A percentile compares a stretch with the other conserved stretches of the same genome.
Conservation (phyloP, 192 early-diverging fungal genomes). For the Ambispora gerdemannii region DNA sequence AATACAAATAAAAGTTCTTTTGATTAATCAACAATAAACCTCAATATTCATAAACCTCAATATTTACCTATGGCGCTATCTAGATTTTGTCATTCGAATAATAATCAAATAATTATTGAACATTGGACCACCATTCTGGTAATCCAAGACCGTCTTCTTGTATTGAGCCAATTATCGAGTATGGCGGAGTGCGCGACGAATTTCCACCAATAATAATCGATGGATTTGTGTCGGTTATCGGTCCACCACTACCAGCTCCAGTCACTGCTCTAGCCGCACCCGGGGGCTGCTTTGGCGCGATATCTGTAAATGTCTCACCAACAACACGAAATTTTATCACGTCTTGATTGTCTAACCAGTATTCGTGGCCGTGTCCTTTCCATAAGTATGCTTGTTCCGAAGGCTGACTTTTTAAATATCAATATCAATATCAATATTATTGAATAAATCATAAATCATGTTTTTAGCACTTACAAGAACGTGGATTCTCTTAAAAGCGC, state of each 20-base stretch:
- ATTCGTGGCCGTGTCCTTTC: conserved; percentile 72
- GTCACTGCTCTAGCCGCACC: conserved; percentile 1
- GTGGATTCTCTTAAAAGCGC: conserved; percentile 58
- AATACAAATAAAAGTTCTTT: too few species aligned
- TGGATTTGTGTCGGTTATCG: background rate
- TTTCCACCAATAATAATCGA: too few species aligned
- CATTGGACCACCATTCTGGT: too few species aligned
- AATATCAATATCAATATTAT: background rate
- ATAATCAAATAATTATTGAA: too few species aligned
- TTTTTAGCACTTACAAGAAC: conserved; percentile 55
- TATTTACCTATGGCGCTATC: too few species aligned
- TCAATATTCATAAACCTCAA: too few species aligned
- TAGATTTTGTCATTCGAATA: too few species aligned
- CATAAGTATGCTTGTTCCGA: conserved; percentile 39
- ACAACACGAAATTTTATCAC: conserved; percentile 75
- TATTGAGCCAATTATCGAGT: background rate
- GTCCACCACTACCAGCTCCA: too few species aligned
- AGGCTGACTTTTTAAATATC: conserved; percentile 16
- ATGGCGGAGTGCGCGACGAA: background rate
- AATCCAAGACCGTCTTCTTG: conserved; percentile 3
- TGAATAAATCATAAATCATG: background rate
- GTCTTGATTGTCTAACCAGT: conserved; percentile 82
- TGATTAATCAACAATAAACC: too few species aligned
- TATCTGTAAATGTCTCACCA: conserved; percentile 72
- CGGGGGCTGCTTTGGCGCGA: conserved; percentile 54